These are phyloP conservation scores for Myriosclerotinia scirpicola DNA, from an alignment of 2,329 filamentous ascomycete genomes.

Conservation along the genomic window DNA sequence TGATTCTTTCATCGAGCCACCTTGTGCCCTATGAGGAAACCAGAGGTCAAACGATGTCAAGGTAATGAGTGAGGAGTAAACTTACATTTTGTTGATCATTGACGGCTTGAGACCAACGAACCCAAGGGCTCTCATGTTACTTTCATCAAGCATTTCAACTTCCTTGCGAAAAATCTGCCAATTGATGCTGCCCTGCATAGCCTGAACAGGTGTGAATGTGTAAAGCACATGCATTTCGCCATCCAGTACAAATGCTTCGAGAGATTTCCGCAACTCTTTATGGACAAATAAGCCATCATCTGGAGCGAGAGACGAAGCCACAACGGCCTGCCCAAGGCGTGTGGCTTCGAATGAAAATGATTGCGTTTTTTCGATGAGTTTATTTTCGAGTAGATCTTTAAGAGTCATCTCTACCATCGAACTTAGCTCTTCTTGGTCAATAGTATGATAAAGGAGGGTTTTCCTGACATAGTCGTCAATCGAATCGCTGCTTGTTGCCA, in stretches of 20 bases:
- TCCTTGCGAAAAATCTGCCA: constrained; percentile 73
- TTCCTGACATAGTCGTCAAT: constrained; percentile 67
- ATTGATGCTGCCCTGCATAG: constrained; percentile 57
- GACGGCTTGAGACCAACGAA: constrained; percentile 69
- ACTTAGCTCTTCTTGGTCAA: constrained; percentile 50
- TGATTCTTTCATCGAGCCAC: constrained; percentile 62
- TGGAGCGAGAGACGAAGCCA: constrained; percentile 70
- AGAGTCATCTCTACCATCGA: constrained; percentile 59
- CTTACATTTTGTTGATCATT: constrained; percentile 65
- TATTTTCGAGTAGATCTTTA: constrained; percentile 54
- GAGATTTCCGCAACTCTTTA: constrained; percentile 64
- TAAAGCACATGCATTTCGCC: constrained; percentile 79
- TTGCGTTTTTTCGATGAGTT: constrained; percentile 54
- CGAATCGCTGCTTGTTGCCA: constrained; percentile 64
- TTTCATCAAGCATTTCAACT: constrained; percentile 69
- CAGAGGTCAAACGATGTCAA: neutral
- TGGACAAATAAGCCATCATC: constrained; percentile 75
- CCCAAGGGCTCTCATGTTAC: constrained; percentile 64
- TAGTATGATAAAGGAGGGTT: constrained; percentile 63
- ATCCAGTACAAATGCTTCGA: constrained; percentile 75
- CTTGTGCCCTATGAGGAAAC: constrained; percentile 57
- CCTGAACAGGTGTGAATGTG: constrained; percentile 71
- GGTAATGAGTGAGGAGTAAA: constrained; percentile 22
- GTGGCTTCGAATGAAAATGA: constrained; percentile 60
- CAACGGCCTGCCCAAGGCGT: constrained; percentile 66